phyloP scores from a whole-genome alignment of 306 rosid species.

The Vicia villosa region DNA sequence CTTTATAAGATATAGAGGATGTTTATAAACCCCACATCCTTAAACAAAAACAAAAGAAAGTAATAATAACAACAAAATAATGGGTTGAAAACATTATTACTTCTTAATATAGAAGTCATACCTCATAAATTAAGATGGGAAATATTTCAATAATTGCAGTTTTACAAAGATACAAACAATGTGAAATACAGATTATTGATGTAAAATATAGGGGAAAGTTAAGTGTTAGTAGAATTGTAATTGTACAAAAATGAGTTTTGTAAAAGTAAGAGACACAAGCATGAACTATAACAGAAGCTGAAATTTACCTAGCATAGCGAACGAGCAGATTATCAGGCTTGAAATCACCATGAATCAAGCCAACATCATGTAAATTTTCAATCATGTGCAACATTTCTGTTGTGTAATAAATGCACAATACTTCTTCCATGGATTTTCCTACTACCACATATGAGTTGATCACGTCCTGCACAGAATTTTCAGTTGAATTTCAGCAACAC shows the following conservation, averaged over 20 bases:
- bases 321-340: slow-evolving; percentile 95
- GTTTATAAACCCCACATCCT: slow-evolving; percentile 7
- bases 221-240: slow-evolving; percentile 22
- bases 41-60: slow-evolving; percentile 1
- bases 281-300: slow-evolving; percentile 34
- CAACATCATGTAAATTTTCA: slow-evolving; percentile 72
- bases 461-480: slow-evolving; percentile 67
- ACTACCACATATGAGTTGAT: slow-evolving; percentile 66
- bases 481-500: slow-evolving; percentile 32
- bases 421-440: slow-evolving; percentile 90
- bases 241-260: slow-evolving; percentile 22
- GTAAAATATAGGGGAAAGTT: neutral
- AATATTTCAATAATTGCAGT: slow-evolving; percentile 24
- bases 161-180: neutral
- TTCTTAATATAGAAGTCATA: neutral
- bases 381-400: slow-evolving; percentile 87
- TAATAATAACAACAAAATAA: slow-evolving; percentile 1
- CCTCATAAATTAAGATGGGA: slow-evolving; percentile 13
- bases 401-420: slow-evolving; percentile 79
- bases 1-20: slow-evolving; percentile 15
- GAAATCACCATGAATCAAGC: slow-evolving; percentile 94
- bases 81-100: neutral
- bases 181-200: neutral
- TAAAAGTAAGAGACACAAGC: slow-evolving; percentile 20
- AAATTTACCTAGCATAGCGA: slow-evolving; percentile 77